Evolutionary conservation across 768 basidiomycete species (phyloP).

Genomic region (Boletus eberwhitei): DNA sequence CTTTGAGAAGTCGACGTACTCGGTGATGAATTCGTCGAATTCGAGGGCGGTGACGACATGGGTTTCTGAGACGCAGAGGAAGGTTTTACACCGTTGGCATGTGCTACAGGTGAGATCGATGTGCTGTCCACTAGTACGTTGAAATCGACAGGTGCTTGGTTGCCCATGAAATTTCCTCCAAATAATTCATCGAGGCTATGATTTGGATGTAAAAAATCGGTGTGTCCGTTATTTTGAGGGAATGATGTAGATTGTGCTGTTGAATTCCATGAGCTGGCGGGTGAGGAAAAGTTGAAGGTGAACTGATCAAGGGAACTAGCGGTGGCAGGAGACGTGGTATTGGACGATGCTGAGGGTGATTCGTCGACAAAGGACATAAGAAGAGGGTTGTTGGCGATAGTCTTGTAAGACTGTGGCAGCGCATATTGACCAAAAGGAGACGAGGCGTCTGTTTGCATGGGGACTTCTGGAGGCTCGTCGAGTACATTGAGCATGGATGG

Average conservation of each 20-base stretch:
- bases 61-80: constrained; percentile 14
- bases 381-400: constrained; percentile 78
- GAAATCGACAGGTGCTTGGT: constrained; percentile 34
- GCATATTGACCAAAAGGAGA: constrained; percentile 47
- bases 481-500: constrained; percentile 60
- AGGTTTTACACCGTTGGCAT: constrained; percentile 30
- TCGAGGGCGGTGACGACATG: constrained; percentile 11
- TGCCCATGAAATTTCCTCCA: constrained; percentile 36
- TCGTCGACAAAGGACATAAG: constrained; percentile 81
- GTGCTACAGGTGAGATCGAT: constrained; percentile 45
- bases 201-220: constrained; percentile 26
- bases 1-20: constrained; percentile 24
- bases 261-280: constrained; percentile 27
- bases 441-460: constrained; percentile 56
- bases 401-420: constrained; percentile 57
- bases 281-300: constrained; percentile 43
- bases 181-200: constrained; percentile 45
- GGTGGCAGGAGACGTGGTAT: constrained; percentile 15
- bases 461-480: constrained; percentile 58
- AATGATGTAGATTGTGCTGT: constrained; percentile 17
- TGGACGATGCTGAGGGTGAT: constrained; percentile 25
- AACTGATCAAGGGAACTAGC: constrained; percentile 36
- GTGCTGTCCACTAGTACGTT: constrained; percentile 32
- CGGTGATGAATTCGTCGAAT: constrained; percentile 26
- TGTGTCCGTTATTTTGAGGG: constrained; percentile 15